phyloP scores from a whole-genome alignment of 495 filamentous ascomycete genomes.

The Penicillium bialowiezense region DNA sequence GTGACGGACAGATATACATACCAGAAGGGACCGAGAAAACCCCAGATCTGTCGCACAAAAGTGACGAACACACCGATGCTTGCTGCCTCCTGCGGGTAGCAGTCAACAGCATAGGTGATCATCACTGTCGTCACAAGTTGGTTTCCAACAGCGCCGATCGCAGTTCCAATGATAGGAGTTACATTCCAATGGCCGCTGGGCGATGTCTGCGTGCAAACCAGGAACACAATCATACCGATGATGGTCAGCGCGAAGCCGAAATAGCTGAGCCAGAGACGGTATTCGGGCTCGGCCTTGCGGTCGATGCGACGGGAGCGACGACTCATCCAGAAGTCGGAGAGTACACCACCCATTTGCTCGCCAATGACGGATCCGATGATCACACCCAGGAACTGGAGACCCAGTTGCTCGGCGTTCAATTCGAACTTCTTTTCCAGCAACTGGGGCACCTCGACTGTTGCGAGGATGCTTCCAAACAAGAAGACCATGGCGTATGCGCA shows the following conservation, averaged over 20 bases:
- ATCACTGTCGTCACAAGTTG: slow-evolving; percentile 55
- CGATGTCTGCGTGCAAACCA: slow-evolving; percentile 40
- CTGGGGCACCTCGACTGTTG: slow-evolving; percentile 53
- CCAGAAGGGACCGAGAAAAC: slow-evolving; percentile 58
- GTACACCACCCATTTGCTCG: slow-evolving; percentile 50
- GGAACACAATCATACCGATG: slow-evolving; percentile 50
- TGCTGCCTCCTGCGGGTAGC: slow-evolving; percentile 43
- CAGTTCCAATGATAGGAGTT: slow-evolving; percentile 48
- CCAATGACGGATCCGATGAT: slow-evolving; percentile 55
- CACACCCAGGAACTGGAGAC: slow-evolving; percentile 49
- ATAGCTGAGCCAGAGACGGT: slow-evolving; percentile 54
- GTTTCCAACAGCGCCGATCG: slow-evolving; percentile 49
- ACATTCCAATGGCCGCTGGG: slow-evolving; percentile 43
- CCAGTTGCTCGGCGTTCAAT: slow-evolving; percentile 51
- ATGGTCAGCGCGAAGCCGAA: slow-evolving; percentile 45
- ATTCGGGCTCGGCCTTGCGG: slow-evolving; percentile 36
- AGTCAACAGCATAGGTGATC: slow-evolving; percentile 54
- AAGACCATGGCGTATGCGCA: slow-evolving; percentile 54
- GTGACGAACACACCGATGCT: slow-evolving; percentile 55
- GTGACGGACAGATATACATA: slow-evolving; percentile 13
- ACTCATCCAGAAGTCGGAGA: slow-evolving; percentile 50
- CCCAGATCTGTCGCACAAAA: slow-evolving; percentile 52
- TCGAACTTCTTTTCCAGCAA: slow-evolving; percentile 48
- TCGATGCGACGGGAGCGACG: slow-evolving; percentile 21
- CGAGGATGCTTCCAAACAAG: slow-evolving; percentile 42